Evolutionary conservation across 1,284 basidiomycete species (phyloP).

Genomic region (Peniophora sp.): DNA sequence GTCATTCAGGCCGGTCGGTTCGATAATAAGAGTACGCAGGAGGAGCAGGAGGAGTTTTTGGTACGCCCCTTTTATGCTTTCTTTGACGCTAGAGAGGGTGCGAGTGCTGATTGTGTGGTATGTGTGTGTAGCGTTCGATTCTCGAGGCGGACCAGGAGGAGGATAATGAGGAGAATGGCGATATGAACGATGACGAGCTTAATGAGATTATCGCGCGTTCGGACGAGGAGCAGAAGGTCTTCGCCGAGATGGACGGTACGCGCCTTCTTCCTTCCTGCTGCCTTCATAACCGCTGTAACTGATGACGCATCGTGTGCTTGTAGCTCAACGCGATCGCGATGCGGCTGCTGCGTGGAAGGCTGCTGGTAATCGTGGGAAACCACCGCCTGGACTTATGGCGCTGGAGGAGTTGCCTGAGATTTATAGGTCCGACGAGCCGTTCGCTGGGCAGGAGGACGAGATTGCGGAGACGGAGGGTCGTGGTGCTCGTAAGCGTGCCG

Average conservation of each 20-base stretch:
- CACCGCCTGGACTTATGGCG: conserved; percentile 76
- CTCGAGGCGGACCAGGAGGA: conserved; percentile 89
- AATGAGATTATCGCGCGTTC: conserved; percentile 89
- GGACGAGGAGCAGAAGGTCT: conserved; percentile 75
- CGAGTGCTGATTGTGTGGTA: conserved; percentile 1
- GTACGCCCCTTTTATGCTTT: conserved; percentile 36
- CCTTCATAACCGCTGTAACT: too few species aligned
- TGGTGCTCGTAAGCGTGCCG: conserved; percentile 76
- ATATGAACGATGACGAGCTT: conserved; percentile 96
- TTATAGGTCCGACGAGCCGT: conserved; percentile 82
- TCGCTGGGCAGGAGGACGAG: conserved; percentile 51
- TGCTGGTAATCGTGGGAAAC: conserved; percentile 71
- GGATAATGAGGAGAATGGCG: conserved; percentile 87
- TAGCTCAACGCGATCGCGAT: conserved; percentile 66
- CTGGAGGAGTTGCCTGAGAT: conserved; percentile 90
- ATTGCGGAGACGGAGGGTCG: conserved; percentile 73
- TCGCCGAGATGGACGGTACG: conserved; percentile 72
- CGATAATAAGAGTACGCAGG: conserved; percentile 97
- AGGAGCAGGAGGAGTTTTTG: conserved; percentile 94
- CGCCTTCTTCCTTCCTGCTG: too few species aligned
- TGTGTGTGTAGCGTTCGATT: conserved; percentile 57
- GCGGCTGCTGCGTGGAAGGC: conserved; percentile 66
- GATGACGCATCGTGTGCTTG: too few species aligned
- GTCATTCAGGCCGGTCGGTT: conserved; percentile 99
- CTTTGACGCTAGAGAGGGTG: not conserved